Percentiles rank a stretch among this genome's conserved stretches.
These are phyloP conservation scores for Conoideocrella luteorostrata DNA, from an alignment of 2,329 filamentous ascomycete genomes.

Conservation along the genomic window DNA sequence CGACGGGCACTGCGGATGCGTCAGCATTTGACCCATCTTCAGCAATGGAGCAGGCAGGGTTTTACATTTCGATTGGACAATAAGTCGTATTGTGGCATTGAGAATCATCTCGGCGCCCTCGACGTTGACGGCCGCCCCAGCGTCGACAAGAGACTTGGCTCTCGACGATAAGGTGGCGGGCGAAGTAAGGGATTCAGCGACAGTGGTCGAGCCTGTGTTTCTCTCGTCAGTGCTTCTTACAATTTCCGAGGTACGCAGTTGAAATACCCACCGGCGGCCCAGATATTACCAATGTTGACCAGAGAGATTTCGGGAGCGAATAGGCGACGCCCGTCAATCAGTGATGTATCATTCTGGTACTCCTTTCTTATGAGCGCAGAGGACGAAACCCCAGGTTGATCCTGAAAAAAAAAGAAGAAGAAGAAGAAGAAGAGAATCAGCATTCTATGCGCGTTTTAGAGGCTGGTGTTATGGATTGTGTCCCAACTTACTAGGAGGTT, in stretches of 20 bases:
- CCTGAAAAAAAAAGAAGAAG: constrained; percentile 3
- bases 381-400: constrained; percentile 15
- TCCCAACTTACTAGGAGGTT: constrained; percentile 15
- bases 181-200: constrained; percentile 3
- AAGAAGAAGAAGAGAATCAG: no score
- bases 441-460: no score
- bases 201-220: constrained; percentile 1
- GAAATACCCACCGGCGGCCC: constrained; percentile 6
- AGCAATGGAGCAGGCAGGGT: neutral
- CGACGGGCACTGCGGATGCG: constrained; percentile 12
- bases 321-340: constrained; percentile 12
- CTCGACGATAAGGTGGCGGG: constrained; percentile 8
- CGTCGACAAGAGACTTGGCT: constrained; percentile 14
- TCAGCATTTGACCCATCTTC: neutral
- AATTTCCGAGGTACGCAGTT: neutral
- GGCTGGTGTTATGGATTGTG: no score
- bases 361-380: constrained; percentile 13
- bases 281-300: constrained; percentile 16
- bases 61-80: constrained; percentile 8
- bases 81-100: constrained; percentile 16
- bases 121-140: constrained; percentile 15
- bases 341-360: constrained; percentile 15
- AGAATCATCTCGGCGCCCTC: constrained; percentile 14
- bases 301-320: constrained; percentile 18
- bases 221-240: no score